A percentile compares a stretch with the other conserved stretches of the same genome.
phyloP scores from a whole-genome alignment of 1,284 basidiomycete species.

The Rhodotorula sp. region DNA sequence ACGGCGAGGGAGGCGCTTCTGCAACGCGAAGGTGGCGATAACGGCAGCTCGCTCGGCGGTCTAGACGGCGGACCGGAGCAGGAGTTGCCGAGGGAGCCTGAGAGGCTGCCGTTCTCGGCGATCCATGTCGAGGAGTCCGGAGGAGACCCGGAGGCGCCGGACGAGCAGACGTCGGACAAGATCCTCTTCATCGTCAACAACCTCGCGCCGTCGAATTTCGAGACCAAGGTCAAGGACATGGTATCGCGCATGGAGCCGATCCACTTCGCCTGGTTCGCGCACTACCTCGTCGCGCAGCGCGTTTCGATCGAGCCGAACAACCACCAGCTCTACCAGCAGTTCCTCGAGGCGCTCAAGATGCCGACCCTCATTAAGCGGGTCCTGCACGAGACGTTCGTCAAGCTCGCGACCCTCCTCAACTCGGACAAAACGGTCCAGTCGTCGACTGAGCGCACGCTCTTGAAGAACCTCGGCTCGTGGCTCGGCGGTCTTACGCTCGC shows the following conservation, averaged over 20 bases:
- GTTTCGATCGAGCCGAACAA: conserved; percentile 97
- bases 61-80: conserved; percentile 12
- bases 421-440: conserved; percentile 85
- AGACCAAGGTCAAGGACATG: conserved; percentile 81
- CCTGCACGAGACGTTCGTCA: conserved; percentile 88
- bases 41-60: conserved; percentile 9
- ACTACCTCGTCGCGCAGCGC: conserved; percentile 94
- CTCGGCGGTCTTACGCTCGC: conserved; percentile 90
- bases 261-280: conserved; percentile 92
- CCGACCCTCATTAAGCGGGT: conserved; percentile 68
- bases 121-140: conserved; percentile 55
- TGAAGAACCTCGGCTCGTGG: conserved; percentile 97
- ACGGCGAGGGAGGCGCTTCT: conserved; percentile 68
- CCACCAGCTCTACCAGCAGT: conserved; percentile 88
- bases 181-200: conserved; percentile 99
- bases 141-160: conserved; percentile 63
- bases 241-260: conserved; percentile 72
- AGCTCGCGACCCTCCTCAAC: conserved; percentile 82
- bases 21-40: conserved; percentile 47
- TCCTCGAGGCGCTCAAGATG: conserved; percentile 77
- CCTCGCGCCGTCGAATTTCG: conserved; percentile 89
- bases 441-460: conserved; percentile 75
- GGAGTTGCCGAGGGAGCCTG: conserved; percentile 37
- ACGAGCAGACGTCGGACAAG: conserved; percentile 85
- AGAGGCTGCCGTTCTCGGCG: conserved; percentile 63